A percentile compares a stretch with the other conserved stretches of the same genome.
Conservation (phyloP, 2,329 filamentous ascomycete species). For the Botrytis fabae region DNA sequence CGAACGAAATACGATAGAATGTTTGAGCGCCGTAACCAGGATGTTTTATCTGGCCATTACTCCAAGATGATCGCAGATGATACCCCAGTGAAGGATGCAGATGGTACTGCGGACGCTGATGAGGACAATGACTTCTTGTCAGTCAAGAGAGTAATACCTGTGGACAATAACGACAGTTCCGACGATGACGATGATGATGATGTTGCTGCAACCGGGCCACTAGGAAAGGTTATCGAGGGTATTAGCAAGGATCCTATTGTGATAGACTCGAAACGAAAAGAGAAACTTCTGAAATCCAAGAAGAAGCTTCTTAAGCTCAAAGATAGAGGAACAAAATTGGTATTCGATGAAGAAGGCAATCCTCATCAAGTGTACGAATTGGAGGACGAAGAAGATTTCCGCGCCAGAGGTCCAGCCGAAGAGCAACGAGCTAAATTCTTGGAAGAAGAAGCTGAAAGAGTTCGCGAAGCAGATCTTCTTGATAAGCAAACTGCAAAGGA, state of each 20-base stretch:
- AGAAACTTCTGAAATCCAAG: conserved; percentile 93
- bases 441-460: conserved; percentile 69
- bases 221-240: conserved; percentile 62
- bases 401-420: conserved; percentile 70
- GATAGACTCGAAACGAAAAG: conserved; percentile 90
- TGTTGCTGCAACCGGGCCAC: conserved; percentile 44
- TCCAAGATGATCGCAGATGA: conserved; percentile 75
- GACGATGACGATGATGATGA: conserved; percentile 47
- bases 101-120: conserved; percentile 54
- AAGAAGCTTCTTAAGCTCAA: conserved; percentile 92
- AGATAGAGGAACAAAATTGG: conserved; percentile 78
- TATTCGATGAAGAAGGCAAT: conserved; percentile 91
- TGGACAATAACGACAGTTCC: conserved; percentile 52
- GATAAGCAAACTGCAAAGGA: conserved; percentile 81
- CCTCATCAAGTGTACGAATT: conserved; percentile 86
- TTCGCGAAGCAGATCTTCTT: conserved; percentile 71
- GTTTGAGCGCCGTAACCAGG: conserved; percentile 96
- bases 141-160: conserved; percentile 83
- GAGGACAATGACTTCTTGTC: conserved; percentile 83
- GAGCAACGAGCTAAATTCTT: conserved; percentile 77
- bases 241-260: conserved; percentile 71
- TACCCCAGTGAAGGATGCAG: conserved; percentile 46
- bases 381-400: conserved; percentile 80
- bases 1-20: conserved; percentile 96
- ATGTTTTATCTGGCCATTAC: conserved; percentile 93